These are phyloP conservation scores for Suillus subluteus DNA, from an alignment of 768 basidiomycete species.

Conservation along the genomic window DNA sequence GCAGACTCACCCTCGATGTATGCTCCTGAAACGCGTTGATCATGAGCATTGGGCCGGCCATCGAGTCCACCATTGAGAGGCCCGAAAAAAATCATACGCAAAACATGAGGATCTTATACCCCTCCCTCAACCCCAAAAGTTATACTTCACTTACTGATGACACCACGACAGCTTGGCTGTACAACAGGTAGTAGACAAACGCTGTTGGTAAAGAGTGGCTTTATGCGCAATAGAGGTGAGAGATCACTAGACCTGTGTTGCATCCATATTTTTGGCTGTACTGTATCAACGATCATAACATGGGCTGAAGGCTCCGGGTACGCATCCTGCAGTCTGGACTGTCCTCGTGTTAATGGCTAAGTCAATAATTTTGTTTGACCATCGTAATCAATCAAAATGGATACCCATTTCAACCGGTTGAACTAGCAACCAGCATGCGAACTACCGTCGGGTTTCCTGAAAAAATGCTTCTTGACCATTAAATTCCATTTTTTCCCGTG, in stretches of 20 bases:
- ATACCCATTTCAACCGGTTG: neutral
- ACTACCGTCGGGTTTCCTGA: neutral
- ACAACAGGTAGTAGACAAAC: neutral
- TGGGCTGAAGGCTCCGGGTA: neutral
- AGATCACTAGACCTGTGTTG: neutral
- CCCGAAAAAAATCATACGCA: neutral
- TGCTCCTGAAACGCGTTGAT: slow-evolving; percentile 1
- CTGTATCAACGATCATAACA: neutral
- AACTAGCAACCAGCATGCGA: neutral
- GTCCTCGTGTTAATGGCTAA: neutral
- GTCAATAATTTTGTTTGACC: neutral
- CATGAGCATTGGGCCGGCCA: neutral
- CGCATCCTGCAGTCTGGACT: neutral
- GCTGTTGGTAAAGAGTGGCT: neutral
- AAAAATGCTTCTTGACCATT: neutral
- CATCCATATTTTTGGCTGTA: neutral
- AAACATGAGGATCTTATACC: neutral
- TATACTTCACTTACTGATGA: neutral
- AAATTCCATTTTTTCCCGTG: neutral
- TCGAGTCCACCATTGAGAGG: neutral
- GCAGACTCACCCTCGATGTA: slow-evolving; percentile 4
- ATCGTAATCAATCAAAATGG: neutral
- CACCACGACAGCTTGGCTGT: neutral
- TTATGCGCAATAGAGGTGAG: neutral
- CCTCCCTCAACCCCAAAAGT: neutral